Conservation (phyloP, 2,329 filamentous ascomycete genomes). For the Botrytis porri region DNA sequence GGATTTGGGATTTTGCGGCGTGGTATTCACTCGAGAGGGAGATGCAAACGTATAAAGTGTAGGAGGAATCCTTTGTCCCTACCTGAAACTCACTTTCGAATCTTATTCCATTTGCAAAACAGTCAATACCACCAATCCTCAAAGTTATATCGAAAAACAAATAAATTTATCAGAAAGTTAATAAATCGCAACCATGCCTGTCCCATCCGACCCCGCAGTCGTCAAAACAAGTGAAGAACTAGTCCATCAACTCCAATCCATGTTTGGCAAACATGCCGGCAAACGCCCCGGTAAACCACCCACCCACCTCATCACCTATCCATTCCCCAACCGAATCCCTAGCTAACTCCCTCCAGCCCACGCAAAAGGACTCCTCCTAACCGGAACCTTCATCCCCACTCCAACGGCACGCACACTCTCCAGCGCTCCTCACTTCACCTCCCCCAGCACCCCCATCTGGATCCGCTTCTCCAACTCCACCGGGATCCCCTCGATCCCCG, state of each 20-base stretch:
- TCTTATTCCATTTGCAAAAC: background rate
- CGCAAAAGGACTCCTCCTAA: slow-evolving; percentile 51
- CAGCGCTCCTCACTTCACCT: slow-evolving; percentile 48
- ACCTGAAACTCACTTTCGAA: background rate
- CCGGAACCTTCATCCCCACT: slow-evolving; percentile 51
- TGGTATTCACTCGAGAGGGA: background rate
- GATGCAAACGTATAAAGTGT: background rate
- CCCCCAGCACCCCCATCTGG: slow-evolving; percentile 44
- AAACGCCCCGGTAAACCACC: slow-evolving; percentile 10
- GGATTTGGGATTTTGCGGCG: background rate
- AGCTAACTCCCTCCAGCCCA: slow-evolving; percentile 41
- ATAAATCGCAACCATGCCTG: slow-evolving; percentile 8
- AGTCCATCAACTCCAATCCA: slow-evolving; percentile 2
- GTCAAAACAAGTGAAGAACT: slow-evolving; percentile 15
- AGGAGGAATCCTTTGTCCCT: background rate
- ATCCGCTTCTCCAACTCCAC: slow-evolving; percentile 52
- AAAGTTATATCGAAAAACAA: background rate
- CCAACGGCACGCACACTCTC: slow-evolving; percentile 44
- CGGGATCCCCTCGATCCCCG: slow-evolving; percentile 49
- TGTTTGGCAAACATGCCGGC: slow-evolving; percentile 18
- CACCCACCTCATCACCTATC: background rate
- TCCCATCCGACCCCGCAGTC: slow-evolving; percentile 14
- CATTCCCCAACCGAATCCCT: background rate
- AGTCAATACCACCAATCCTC: too few species aligned
- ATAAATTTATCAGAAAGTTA: background rate